phyloP scores from a whole-genome alignment of 108 stramenopile genomes.

The Nannochloropsis salina region DNA sequence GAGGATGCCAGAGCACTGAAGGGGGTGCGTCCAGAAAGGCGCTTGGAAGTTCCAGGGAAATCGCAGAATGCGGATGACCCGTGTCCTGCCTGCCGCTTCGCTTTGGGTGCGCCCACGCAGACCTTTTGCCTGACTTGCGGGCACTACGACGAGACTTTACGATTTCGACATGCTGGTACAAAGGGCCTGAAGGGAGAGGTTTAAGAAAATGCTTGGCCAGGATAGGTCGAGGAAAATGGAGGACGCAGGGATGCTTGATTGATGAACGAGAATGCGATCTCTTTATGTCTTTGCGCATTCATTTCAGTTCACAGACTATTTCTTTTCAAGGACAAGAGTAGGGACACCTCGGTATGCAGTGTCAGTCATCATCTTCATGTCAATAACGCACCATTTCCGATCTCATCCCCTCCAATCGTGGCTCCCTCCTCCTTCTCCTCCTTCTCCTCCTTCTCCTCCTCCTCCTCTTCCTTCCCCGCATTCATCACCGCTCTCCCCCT shows the following conservation, averaged over 20 bases:
- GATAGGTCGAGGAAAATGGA: neutral
- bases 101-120: neutral
- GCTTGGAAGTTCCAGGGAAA: neutral
- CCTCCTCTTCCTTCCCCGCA: no score
- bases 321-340: no score
- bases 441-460: neutral
- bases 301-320: no score
- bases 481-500: neutral
- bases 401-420: neutral
- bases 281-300: no score
- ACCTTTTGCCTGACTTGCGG: slow-evolving; percentile 6
- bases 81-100: slow-evolving; percentile 9
- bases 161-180: neutral
- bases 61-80: neutral
- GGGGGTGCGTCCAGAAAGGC: neutral
- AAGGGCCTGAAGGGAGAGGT: neutral
- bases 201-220: neutral
- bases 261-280: neutral
- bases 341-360: no score
- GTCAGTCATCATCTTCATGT: no score
- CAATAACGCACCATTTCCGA: neutral
- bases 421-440: neutral
- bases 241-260: neutral
- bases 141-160: neutral
- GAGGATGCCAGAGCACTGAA: neutral